These are phyloP conservation scores for Ogataea nitratoaversa DNA, from an alignment of 805 yeast species.

Conservation along the genomic window DNA sequence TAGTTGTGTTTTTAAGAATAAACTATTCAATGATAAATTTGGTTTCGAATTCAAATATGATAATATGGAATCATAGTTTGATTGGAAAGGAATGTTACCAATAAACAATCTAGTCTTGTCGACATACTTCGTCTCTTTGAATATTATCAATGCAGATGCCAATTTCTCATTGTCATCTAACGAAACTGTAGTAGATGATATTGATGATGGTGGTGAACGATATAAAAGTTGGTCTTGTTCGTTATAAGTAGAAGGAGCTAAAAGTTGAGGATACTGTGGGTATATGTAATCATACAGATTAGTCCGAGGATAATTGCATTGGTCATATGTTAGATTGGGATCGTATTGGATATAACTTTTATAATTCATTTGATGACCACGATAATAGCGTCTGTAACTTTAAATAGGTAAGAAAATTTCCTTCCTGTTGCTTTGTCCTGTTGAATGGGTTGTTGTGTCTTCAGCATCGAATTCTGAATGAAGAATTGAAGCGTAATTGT, in stretches of 20 bases:
- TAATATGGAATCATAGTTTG: slow-evolving; percentile 16
- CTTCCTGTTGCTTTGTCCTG: no score
- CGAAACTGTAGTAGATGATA: slow-evolving; percentile 1
- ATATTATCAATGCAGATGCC: slow-evolving; percentile 20
- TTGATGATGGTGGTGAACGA: neutral
- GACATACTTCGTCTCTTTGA: slow-evolving; percentile 30
- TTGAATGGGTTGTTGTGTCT: no score
- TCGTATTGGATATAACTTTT: no score
- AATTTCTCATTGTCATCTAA: slow-evolving; percentile 21
- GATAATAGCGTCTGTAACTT: neutral
- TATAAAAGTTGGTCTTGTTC: no score
- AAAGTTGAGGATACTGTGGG: no score
- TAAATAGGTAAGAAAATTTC: no score
- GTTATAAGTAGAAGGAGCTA: no score
- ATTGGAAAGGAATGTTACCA: slow-evolving; percentile 51
- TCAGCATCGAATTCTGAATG: slow-evolving; percentile 22
- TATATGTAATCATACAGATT: no score
- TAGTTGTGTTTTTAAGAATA: slow-evolving; percentile 33
- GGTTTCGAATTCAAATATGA: slow-evolving; percentile 9
- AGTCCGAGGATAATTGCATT: no score
- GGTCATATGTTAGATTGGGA: no score
- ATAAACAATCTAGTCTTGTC: slow-evolving; percentile 45
- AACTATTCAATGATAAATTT: slow-evolving; percentile 7
- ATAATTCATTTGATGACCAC: neutral
- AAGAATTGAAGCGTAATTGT: slow-evolving; percentile 24